Base-by-base conservation (phyloP, 139 green algal genomes). In the Parachlorella kessleri region DNA sequence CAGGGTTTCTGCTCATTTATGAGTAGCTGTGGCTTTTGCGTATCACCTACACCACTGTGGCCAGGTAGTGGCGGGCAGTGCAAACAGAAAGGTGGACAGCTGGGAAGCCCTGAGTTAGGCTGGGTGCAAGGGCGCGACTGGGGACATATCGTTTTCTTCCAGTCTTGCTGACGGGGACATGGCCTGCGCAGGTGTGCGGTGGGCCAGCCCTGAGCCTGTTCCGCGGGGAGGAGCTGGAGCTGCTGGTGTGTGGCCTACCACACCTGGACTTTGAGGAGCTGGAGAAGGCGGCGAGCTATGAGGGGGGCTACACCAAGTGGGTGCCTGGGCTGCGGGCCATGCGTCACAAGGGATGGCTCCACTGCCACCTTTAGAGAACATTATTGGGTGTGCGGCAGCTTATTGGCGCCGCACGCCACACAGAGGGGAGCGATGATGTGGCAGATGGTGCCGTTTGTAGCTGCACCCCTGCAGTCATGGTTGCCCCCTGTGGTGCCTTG, bases 181-280 rank as follows among this genome's bases (percentile, higher is more conserved):
- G 66, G 4, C 3, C 5, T 18, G 5, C 32, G 35, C 80, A 90
- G 55, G 81, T 96, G 26, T 91, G 85, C 78, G 79, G 66, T 9
- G 91, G 89, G 28, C 63, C 85, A 18, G 90, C 87, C 6, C 81
- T 94, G 77, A 54, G 41, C 3, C 65, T 94, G 65, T 92, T 97
- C 64, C 78, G 75, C 5, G 76, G 85, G 8, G 84, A 94, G 10
- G 95, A 98, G 88, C 85, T 98, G 59, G 93, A 97, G 89, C 86
- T 92, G 75, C 80, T 97, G 18, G 79, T 97, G 10, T 93, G 88
- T 37, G 94, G 94, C 6, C 82, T 90, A 48, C 89, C 93, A 0
- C 85, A 93, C 71, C 87, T 97, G 4, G 91, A 97, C 83, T 98
- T 98, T 59, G 55, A 86, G 4, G 83, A 64, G 40, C 84, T 97